Percentiles rank a stretch among this genome's conserved stretches.
Evolutionary conservation across 2,329 filamentous ascomycete genomes (phyloP).

Genomic region (Blastomyces silverae): DNA sequence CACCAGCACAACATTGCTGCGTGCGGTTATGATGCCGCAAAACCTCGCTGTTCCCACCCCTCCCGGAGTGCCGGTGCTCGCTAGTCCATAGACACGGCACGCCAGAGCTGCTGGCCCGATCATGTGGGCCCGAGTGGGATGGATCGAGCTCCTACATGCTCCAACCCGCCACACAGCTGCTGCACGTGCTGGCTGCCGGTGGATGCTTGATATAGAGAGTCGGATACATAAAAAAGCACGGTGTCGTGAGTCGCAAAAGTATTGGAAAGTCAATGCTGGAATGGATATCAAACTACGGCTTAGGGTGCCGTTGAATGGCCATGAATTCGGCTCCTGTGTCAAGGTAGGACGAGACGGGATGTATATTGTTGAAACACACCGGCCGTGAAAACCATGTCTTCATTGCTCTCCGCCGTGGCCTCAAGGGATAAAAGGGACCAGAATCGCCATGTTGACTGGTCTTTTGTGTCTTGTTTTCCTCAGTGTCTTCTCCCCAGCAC

Average conservation of each 20-base stretch:
- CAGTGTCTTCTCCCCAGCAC: neutral
- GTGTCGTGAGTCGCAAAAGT: conserved; percentile 1
- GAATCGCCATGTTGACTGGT: neutral
- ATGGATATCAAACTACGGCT: neutral
- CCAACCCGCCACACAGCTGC: neutral
- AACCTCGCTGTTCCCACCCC: too few relatives aligned
- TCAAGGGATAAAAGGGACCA: neutral
- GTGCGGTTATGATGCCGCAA: too few relatives aligned
- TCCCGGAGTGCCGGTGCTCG: too few relatives aligned
- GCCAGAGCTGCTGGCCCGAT: neutral
- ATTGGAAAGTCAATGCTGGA: neutral
- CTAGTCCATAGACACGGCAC: neutral
- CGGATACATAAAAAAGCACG: conserved; percentile 1
- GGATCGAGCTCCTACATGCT: neutral
- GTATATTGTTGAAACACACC: neutral
- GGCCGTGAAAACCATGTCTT: neutral
- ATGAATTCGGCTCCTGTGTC: neutral
- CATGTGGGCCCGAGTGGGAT: neutral
- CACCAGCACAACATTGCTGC: too few relatives aligned
- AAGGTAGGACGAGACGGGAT: neutral
- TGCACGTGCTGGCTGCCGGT: conserved; percentile 1
- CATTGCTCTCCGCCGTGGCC: too few relatives aligned
- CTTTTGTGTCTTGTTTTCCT: neutral
- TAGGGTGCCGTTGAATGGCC: neutral
- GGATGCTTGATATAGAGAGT: neutral